Base-by-base conservation (phyloP, 805 yeast genomes). In the Yamadazyma ubonensis region DNA sequence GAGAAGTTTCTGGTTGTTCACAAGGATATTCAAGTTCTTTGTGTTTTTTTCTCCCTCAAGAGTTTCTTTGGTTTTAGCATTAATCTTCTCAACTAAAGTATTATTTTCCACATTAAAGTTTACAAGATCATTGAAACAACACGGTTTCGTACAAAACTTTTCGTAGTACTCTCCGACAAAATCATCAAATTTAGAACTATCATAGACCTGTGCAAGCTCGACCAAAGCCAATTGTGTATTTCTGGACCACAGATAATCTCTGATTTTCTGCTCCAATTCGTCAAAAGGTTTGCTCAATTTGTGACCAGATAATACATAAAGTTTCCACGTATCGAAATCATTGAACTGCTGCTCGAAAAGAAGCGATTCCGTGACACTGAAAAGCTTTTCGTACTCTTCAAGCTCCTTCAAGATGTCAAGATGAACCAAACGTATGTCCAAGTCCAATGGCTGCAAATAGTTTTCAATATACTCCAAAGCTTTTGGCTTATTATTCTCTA, bases 291-390 rank as follows among this genome's bases (percentile, higher is more conserved):
- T 50, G 9, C 52, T 59, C 16, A 73, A 46, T 18, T 70, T 49
- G 14, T 54, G 50, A 0, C 72, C 70, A 2, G 89, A 63, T 32
- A 67, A 61, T 15, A 78, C 70, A 36, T 75, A 59, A 12, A 68
- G 63, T 48, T 79, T 75, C 86, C 95, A 87, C 27, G 88, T 78
- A 41, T 77, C 75, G 69, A 78, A 90, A 57, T 89, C 96, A 57
- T 90, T 88, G 39, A 84, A 73, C 7, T 68, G 57, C 17, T 72
- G 61, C 3, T 61, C 65, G 12, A 71, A 63, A 23, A 88, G 56
- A 10, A 78, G 66, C 3, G 51, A 43, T 4, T 54, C 29, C 33
- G 79, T 61, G 43, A 64, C 63, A 0, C 66, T 57, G 45, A 52
- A 67, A 10, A 87, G 58, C 9, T 52, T 44, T 0, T 62, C 61